phyloP scores from a whole-genome alignment of 2,329 filamentous ascomycete species.

The Penicillium sclerotigenum region DNA sequence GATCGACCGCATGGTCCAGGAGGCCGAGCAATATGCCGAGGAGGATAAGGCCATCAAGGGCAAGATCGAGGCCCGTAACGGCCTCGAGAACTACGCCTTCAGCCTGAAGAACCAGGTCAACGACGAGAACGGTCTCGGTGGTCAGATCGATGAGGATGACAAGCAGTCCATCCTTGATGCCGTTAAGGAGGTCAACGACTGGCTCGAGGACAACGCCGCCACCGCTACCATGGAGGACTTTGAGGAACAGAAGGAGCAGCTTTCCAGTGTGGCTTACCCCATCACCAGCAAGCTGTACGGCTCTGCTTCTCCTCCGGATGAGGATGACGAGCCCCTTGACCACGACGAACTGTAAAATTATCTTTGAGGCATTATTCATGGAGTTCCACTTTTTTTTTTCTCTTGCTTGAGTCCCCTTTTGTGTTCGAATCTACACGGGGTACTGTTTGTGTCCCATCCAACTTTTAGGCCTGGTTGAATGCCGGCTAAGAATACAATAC shows the following conservation, averaged over 20 bases:
- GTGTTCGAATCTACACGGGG: constrained; percentile 12
- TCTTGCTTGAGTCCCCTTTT: constrained; percentile 24
- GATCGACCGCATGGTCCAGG: constrained; percentile 98
- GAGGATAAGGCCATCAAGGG: constrained; percentile 98
- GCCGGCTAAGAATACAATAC: constrained; percentile 16
- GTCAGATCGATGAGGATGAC: constrained; percentile 97
- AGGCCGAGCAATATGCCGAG: constrained; percentile 98
- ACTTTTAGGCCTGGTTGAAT: neutral
- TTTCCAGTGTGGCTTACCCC: constrained; percentile 92
- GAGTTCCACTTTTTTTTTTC: constrained; percentile 33
- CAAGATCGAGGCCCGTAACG: constrained; percentile 94
- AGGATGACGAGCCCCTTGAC: constrained; percentile 65
- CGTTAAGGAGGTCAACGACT: constrained; percentile 94
- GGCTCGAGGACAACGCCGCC: constrained; percentile 91
- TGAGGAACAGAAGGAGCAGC: constrained; percentile 99
- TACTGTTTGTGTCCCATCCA: constrained; percentile 6
- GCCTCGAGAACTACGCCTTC: constrained; percentile 98
- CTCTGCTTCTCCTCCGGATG: constrained; percentile 59
- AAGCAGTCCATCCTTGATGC: constrained; percentile 95
- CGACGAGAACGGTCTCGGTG: constrained; percentile 92
- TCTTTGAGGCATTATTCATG: constrained; percentile 34
- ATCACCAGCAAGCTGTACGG: constrained; percentile 98
- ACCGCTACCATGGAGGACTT: constrained; percentile 89
- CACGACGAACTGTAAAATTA: constrained; percentile 76
- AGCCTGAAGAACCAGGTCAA: constrained; percentile 98